Conservation (phyloP, 2,329 filamentous ascomycete genomes). For the Monilinia laxa region DNA sequence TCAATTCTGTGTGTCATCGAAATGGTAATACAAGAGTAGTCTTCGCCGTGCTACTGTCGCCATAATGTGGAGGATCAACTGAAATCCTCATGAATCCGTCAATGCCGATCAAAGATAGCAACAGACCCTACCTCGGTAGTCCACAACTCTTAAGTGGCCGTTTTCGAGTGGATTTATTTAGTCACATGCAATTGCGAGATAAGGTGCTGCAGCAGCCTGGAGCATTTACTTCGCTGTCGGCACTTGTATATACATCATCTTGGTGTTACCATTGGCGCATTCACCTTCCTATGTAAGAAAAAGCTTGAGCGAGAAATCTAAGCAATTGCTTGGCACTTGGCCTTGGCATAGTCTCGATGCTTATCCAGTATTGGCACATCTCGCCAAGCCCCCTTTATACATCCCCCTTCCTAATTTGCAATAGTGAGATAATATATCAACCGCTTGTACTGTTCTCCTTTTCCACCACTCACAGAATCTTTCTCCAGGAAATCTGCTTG, state of each 20-base stretch:
- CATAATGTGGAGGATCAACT: background rate
- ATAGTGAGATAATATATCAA: background rate
- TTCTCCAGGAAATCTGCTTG: constrained; percentile 2
- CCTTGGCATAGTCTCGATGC: background rate
- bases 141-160: background rate
- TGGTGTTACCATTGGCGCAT: constrained; percentile 9
- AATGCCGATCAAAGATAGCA: background rate
- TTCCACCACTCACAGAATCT: background rate
- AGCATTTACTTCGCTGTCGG: background rate
- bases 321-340: constrained; percentile 9
- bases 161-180: background rate
- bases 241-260: background rate
- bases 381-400: constrained; percentile 10
- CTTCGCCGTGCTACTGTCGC: background rate
- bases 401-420: background rate
- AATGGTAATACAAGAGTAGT: background rate
- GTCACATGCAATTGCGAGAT: background rate
- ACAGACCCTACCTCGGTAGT: background rate
- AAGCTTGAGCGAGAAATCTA: background rate
- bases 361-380: constrained; percentile 4
- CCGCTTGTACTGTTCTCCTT: background rate
- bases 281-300: constrained; percentile 17
- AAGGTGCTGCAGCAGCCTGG: background rate
- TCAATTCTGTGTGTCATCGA: background rate
- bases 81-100: background rate